These are phyloP conservation scores for Apiotrichum veenhuisii DNA, from an alignment of 1,284 basidiomycete genomes.

Conservation along the genomic window DNA sequence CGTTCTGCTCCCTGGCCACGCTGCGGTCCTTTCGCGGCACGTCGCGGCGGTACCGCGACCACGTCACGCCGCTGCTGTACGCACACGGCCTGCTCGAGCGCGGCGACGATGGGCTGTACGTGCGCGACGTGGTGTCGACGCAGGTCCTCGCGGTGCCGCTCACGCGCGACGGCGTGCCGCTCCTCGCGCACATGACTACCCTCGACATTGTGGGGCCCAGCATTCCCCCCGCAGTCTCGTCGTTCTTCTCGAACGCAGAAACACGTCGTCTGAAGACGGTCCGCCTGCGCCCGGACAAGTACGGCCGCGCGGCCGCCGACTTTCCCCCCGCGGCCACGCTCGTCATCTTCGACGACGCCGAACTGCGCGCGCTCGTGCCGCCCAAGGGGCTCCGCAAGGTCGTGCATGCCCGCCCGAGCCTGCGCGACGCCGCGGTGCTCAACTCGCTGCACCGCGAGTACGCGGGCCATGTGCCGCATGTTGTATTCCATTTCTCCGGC, in stretches of 20 bases:
- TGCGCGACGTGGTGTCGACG: neutral
- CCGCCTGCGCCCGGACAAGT: neutral
- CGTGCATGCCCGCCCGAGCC: neutral
- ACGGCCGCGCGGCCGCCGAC: neutral
- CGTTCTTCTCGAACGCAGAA: too few relatives aligned
- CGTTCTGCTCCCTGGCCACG: neutral
- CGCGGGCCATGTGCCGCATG: neutral
- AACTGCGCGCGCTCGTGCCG: neutral
- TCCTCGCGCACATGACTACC: neutral
- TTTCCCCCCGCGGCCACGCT: neutral
- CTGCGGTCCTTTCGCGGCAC: slow-evolving; percentile 5
- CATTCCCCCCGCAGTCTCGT: neutral
- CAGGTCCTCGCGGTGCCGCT: neutral
- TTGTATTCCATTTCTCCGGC: slow-evolving; percentile 1
- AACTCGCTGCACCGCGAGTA: neutral
- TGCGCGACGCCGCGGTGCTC: neutral
- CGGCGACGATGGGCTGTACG: neutral
- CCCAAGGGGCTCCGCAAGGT: neutral
- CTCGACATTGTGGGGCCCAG: neutral
- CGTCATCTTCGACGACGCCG: neutral
- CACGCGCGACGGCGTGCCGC: neutral
- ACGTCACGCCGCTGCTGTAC: neutral
- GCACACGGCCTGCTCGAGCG: neutral
- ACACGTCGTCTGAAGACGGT: neutral
- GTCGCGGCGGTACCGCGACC: slow-evolving; percentile 2